Evolutionary conservation across 1,284 basidiomycete species (phyloP), one percentile per base, ranked within the genome.

Genomic region (Lentinus polychrous): DNA sequence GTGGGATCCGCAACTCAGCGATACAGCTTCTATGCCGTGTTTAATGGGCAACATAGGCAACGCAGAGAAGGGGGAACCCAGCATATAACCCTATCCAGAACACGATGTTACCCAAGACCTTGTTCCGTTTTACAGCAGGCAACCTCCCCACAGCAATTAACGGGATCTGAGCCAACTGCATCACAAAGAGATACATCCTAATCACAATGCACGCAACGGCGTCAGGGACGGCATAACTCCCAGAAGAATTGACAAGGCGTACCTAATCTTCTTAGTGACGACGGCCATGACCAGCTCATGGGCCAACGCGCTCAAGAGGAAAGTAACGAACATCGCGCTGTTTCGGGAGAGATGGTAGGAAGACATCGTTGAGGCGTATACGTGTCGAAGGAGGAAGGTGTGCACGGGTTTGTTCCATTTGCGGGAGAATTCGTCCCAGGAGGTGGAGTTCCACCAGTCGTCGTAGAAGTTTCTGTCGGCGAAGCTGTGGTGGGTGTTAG

Each of bases 381-480:
- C 94, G 65, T 99, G 95, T 15, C 91, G 82, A 8, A 98, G 76
- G 18, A 99, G 78, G 76, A 98, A 98, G 2, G 83, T 83, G 64
- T 97, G 82, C n/a, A 94, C 86, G 8, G 83, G 78, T 57, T 89
- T 91, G 71, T 96, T 96, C 94, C 94, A 96, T 69, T 94, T 94
- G 43, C 94, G 83, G 5, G 91, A 87, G 67, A 96, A 99, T 64
- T 97, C 92, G 61, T 97, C 96, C 87, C 91, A 95, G 2, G 88
- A 89, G 0, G 88, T 93, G 1, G 91, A 91, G 69, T 98, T 99
- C 95, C 95, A 98, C 90, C 93, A 97, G 64, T 97, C 94, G 66
- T 94, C 89, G 66, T 98, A 99, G 66, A 98, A 98, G 57, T 94
- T 89, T 37, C 95, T 78, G 64, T 99, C 95, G 22, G 93, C 93